Conservation (phyloP, 345 rosid species). For the Ceriops zippeliana region DNA sequence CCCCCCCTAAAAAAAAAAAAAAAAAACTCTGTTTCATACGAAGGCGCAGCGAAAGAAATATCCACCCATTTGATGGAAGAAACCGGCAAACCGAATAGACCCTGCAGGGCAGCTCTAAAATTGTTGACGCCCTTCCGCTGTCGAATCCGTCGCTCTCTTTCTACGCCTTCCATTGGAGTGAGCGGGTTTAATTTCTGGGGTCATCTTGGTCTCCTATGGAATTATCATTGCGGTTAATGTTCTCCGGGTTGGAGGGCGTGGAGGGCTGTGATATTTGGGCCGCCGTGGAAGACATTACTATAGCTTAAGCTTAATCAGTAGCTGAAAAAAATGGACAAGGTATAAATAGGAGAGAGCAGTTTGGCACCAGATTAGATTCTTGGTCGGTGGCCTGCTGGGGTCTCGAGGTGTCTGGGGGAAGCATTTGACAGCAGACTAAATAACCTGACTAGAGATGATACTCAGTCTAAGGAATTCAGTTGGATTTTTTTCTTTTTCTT, state of each 20-base stretch:
- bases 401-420: constrained; percentile 1
- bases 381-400: constrained; percentile 11
- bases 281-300: constrained; percentile 18
- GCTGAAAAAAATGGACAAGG: too few species aligned
- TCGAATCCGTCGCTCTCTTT: constrained; percentile 44
- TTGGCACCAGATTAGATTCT: background rate
- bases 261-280: constrained; percentile 7
- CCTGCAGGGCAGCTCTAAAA: constrained; percentile 23
- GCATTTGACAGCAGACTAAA: background rate
- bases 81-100: constrained; percentile 22
- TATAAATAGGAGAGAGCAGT: too few species aligned
- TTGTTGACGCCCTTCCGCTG: constrained; percentile 42
- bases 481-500: too few species aligned
- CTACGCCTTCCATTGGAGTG: constrained; percentile 23
- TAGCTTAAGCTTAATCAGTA: background rate
- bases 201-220: constrained; percentile 19
- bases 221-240: background rate
- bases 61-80: constrained; percentile 38
- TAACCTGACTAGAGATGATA: too few species aligned
- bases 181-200: constrained; percentile 1
- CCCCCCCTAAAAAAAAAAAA: too few species aligned
- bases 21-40: too few species aligned
- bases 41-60: constrained; percentile 53
- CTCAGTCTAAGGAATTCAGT: too few species aligned
- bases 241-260: constrained; percentile 7